Base-by-base conservation (phyloP, 164 flowering plant genomes). In the Kingdonia uniflora region DNA sequence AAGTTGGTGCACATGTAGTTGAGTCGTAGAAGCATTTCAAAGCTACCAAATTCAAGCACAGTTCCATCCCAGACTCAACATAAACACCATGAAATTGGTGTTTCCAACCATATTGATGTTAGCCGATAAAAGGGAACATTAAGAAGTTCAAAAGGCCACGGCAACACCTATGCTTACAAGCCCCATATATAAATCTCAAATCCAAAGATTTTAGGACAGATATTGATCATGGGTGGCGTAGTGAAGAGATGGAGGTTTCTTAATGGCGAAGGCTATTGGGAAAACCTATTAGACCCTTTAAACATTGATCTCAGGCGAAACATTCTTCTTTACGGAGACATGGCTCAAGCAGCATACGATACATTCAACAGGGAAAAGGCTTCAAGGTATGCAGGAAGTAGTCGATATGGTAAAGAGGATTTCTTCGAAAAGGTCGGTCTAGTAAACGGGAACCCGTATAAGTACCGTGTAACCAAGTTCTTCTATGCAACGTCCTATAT, bases 241-340 rank as follows among this genome's bases (percentile, higher is more conserved):
- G 67, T 73, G 16, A 42, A 66, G 11, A 61, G 61, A 57, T 83
- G 88, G 95, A 58, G 54, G 55, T 19, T 38, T 8, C 70, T 83
- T 1, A 76, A 77, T 37, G 91, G 95, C 13, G 29, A 60, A 22
- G 53, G 55, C 16, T 40, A 74, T 48, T 86, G 95, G 95, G 58
- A 74, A 0, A 58, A 51, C 38, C 69, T 83, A 0, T 46, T 83
- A 15, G 81, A 84, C 12, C 95, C 95, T 24, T 74, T 78, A 0
- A 74, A 81, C 60, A 41, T 59, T 2, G 82, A 78, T 35, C 81
- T 86, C 42, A 72, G 95, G 0, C 69, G 58, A 19, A 72, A 58
- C 61, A 52, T 80, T 7, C 59, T 83, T 45, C 80, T 68, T 56
- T 78, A 78, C 14, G 84, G 84, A 2, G 78, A 75, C 15, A 56